These are phyloP conservation scores for Fomes fomentarius DNA, from an alignment of 1,284 basidiomycete species.

Conservation along the genomic window DNA sequence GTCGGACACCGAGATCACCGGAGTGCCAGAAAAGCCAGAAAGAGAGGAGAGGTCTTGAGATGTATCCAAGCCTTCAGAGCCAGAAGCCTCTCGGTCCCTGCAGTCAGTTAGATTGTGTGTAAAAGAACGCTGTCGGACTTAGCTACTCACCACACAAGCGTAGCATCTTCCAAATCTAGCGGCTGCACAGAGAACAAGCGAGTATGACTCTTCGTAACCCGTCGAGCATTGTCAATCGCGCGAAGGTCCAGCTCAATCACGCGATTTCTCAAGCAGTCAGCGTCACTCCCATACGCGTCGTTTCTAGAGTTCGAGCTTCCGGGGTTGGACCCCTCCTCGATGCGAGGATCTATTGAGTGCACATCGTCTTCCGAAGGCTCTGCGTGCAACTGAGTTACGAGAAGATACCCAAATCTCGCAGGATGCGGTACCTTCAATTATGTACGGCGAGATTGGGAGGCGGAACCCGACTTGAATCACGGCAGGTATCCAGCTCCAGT, in stretches of 20 bases:
- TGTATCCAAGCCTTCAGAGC: no score
- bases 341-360: no score
- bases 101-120: background rate
- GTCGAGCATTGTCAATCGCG: no score
- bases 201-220: background rate
- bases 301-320: no score
- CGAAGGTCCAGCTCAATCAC: background rate
- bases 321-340: no score
- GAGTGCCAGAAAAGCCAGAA: background rate
- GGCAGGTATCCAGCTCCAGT: conserved; percentile 14
- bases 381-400: no score
- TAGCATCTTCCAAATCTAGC: background rate
- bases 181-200: no score
- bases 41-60: background rate
- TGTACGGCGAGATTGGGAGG: conserved; percentile 11
- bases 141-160: background rate
- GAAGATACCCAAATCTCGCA: no score
- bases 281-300: no score
- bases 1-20: background rate
- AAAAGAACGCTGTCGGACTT: no score
- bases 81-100: background rate
- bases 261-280: no score
- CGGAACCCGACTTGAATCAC: conserved; percentile 14
- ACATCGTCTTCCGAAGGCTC: no score
- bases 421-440: conserved; percentile 5